Evolutionary conservation across 208 protist species (phyloP), one percentile per base, ranked within the genome.

Genomic region (Acanthamoeba castellanii): DNA sequence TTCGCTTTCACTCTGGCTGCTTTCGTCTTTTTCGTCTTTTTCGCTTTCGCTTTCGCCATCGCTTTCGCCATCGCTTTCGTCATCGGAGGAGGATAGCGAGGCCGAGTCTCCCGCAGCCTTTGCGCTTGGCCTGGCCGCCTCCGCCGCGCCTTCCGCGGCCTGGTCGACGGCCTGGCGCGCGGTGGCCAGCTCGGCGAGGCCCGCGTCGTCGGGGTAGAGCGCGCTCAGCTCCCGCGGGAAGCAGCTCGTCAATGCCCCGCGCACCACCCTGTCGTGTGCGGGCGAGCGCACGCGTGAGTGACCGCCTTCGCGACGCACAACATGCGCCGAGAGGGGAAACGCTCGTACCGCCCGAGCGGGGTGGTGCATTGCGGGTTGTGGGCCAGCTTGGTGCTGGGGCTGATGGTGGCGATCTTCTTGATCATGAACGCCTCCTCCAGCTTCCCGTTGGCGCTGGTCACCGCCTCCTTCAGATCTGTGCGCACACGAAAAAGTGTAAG

Each of bases 371-470:
- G 74, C 22, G 32, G 4, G 45, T 82, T 6, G 45, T 82, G 74
- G 34, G 74, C 74, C 37, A 82, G 74, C 74, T 82, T 82, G 32
- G 74, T 82, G 74, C 74, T 82, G 34, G 74, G 74, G 37, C 74
- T 82, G 32, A 82, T 82, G 32, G 74, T 82, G 32, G 74, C 74
- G 7, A 82, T 82, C 45, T 82, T 82, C 74, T 82, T 82, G 74
- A 82, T 82, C 37, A 52, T 42, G 34, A 55, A 2, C 16, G 32
- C 74, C 45, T 82, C 74, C 8, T 47, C 74, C 32, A 82, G 74
- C 74, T 82, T 82, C 14, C 74, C 74, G 37, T 82, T 82, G 20
- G 74, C 74, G 14, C 7, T 47, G 37, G 30, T 55, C 5, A 82
- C 74, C 18, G 37, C 74, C 37, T 82, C 74, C 30, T 82, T 82